Percentiles rank a stretch among this genome's conserved stretches.
These are phyloP conservation scores for Blakeslea trispora DNA, from an alignment of 371 early-diverging fungal species.

Conservation along the genomic window DNA sequence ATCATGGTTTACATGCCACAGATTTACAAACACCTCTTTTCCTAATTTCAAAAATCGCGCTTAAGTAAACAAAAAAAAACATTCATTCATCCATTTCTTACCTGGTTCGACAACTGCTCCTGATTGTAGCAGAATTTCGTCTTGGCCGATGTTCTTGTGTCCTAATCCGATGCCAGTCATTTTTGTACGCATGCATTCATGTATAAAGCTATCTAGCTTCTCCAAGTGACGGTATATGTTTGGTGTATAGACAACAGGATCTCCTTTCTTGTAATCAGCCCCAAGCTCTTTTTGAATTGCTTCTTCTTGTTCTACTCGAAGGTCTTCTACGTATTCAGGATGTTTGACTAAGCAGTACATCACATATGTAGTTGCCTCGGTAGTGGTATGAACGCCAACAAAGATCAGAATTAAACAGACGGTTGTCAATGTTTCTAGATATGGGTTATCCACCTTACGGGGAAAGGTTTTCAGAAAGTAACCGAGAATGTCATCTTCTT, in stretches of 20 bases:
- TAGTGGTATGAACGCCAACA: constrained; percentile 47
- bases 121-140: constrained; percentile 35
- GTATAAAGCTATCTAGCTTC: constrained; percentile 53
- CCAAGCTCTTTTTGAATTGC: constrained; percentile 23
- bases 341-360: constrained; percentile 44
- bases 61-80: no score
- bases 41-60: constrained; percentile 18
- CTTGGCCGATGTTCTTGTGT: constrained; percentile 33
- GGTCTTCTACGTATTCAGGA: constrained; percentile 37
- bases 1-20: constrained; percentile 24
- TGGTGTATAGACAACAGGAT: constrained; percentile 27
- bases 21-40: constrained; percentile 31
- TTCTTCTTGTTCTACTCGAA: constrained; percentile 44
- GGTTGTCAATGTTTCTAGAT: constrained; percentile 18
- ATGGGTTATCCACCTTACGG: constrained; percentile 13
- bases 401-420: constrained; percentile 33
- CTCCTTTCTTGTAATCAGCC: constrained; percentile 8
- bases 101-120: constrained; percentile 49
- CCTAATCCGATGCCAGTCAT: constrained; percentile 18
- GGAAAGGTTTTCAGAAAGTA: constrained; percentile 9
- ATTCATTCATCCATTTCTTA: not conserved
- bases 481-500: constrained; percentile 4
- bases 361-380: constrained; percentile 27
- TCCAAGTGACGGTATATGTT: constrained; percentile 36
- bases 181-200: constrained; percentile 42